Conservation (phyloP, 1,284 basidiomycete genomes). For the Mycosarcoma maydis region DNA sequence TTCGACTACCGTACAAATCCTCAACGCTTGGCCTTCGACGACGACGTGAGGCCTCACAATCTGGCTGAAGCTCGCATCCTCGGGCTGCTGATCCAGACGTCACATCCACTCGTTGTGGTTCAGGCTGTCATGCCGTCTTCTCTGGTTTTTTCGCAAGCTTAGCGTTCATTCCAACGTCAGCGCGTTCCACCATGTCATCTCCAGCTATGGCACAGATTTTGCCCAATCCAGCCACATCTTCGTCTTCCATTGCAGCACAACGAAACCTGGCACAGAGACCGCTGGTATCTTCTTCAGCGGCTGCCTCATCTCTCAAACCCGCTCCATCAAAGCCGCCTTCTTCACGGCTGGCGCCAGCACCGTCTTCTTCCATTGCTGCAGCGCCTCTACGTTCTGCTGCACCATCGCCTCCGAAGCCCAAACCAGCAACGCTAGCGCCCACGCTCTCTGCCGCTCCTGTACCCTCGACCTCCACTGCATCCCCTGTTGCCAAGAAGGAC, state of each 20-base stretch:
- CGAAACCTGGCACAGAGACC: slow-evolving; percentile 18
- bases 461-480: background rate
- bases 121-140: background rate
- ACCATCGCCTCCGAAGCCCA: slow-evolving; percentile 5
- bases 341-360: slow-evolving; percentile 3
- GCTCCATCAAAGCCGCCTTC: slow-evolving; percentile 1
- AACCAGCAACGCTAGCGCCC: slow-evolving; percentile 1
- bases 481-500: slow-evolving; percentile 22
- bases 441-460: slow-evolving; percentile 3
- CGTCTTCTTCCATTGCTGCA: slow-evolving; percentile 4
- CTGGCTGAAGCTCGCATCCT: too few relatives aligned
- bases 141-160: background rate
- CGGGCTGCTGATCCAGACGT: too few relatives aligned
- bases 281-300: slow-evolving; percentile 7
- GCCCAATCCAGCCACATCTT: slow-evolving; percentile 15
- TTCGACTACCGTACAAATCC: too few relatives aligned
- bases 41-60: too few relatives aligned
- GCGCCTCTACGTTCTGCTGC: slow-evolving; percentile 7
- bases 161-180: background rate
- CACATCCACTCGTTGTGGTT: background rate
- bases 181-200: slow-evolving; percentile 16
- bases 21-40: too few relatives aligned
- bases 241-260: slow-evolving; percentile 14
- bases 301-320: slow-evolving; percentile 3
- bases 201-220: slow-evolving; percentile 28